Percentiles rank a stretch among this genome's conserved stretches.
Conservation (phyloP, 2,329 filamentous ascomycete genomes). For the Fusarium sambucinum region DNA sequence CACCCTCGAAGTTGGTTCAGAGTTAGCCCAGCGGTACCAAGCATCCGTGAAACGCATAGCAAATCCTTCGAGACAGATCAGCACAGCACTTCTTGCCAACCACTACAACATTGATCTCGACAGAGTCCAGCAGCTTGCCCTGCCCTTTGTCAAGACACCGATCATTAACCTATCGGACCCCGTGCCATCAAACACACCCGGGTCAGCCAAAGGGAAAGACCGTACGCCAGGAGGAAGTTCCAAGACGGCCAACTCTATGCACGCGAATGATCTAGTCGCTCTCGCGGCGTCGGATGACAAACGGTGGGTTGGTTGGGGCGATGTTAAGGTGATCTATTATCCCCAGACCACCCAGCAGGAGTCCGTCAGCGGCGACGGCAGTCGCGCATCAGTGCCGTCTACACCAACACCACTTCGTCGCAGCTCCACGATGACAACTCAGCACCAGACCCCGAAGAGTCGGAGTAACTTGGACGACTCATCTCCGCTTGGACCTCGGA, state of each 20-base stretch:
- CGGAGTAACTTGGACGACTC: slow-evolving; percentile 56
- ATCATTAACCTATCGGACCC: slow-evolving; percentile 65
- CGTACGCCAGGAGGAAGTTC: slow-evolving; percentile 61
- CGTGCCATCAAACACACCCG: slow-evolving; percentile 65
- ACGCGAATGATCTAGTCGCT: slow-evolving; percentile 86
- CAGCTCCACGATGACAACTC: slow-evolving; percentile 66
- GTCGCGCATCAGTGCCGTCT: slow-evolving; percentile 64
- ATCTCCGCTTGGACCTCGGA: slow-evolving; percentile 63
- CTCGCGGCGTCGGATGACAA: slow-evolving; percentile 72
- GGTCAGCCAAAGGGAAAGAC: slow-evolving; percentile 80
- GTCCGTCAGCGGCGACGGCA: slow-evolving; percentile 43
- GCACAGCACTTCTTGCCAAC: slow-evolving; percentile 79
- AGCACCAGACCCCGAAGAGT: slow-evolving; percentile 58
- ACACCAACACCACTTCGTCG: slow-evolving; percentile 83
- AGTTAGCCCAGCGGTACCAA: slow-evolving; percentile 92
- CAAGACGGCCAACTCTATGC: slow-evolving; percentile 69
- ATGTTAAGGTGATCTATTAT: slow-evolving; percentile 86
- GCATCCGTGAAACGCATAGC: slow-evolving; percentile 83
- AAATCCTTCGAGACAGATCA: slow-evolving; percentile 74
- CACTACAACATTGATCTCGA: slow-evolving; percentile 87
- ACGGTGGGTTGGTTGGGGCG: slow-evolving; percentile 82
- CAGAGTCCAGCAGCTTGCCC: slow-evolving; percentile 83
- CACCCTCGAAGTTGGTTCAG: slow-evolving; percentile 83
- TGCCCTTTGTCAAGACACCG: slow-evolving; percentile 82
- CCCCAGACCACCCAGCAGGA: slow-evolving; percentile 55